These are phyloP conservation scores for Drosera spatulata DNA, from an alignment of 179 eudicot species.

Conservation along the genomic window DNA sequence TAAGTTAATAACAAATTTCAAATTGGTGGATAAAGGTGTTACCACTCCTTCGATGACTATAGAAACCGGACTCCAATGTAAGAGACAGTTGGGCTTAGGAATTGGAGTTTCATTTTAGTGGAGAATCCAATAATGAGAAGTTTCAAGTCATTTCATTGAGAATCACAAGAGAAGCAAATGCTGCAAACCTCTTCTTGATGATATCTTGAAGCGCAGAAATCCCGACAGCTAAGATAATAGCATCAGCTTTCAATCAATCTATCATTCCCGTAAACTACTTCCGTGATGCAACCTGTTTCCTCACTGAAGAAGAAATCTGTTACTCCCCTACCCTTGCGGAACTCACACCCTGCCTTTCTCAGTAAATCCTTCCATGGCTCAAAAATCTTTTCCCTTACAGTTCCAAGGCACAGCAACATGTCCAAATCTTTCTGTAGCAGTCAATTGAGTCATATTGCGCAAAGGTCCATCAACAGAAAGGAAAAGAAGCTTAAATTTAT, in stretches of 20 bases:
- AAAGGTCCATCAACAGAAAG: neutral
- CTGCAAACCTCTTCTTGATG: conserved; percentile 33
- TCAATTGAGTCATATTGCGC: neutral
- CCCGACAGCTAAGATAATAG: conserved; percentile 55
- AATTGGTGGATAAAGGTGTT: no score
- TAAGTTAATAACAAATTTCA: conserved; percentile 13
- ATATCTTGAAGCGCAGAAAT: conserved; percentile 57
- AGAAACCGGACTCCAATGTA: no score
- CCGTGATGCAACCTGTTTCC: conserved; percentile 50
- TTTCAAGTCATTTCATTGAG: no score
- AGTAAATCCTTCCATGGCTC: conserved; percentile 57
- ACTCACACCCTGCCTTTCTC: conserved; percentile 46
- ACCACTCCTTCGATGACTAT: no score
- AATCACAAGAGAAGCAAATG: no score
- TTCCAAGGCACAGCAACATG: conserved; percentile 50
- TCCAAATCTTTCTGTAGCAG: conserved; percentile 49
- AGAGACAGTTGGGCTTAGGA: no score
- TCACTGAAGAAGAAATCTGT: conserved; percentile 46
- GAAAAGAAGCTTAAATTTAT: neutral
- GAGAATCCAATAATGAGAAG: no score
- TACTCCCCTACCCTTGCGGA: conserved; percentile 57
- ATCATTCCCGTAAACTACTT: conserved; percentile 59
- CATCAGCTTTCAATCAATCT: conserved; percentile 71
- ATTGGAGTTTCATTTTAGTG: no score
- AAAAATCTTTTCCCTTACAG: conserved; percentile 44